These are phyloP conservation scores for Yarrowia divulgata DNA, from an alignment of 805 yeast species.

Conservation along the genomic window DNA sequence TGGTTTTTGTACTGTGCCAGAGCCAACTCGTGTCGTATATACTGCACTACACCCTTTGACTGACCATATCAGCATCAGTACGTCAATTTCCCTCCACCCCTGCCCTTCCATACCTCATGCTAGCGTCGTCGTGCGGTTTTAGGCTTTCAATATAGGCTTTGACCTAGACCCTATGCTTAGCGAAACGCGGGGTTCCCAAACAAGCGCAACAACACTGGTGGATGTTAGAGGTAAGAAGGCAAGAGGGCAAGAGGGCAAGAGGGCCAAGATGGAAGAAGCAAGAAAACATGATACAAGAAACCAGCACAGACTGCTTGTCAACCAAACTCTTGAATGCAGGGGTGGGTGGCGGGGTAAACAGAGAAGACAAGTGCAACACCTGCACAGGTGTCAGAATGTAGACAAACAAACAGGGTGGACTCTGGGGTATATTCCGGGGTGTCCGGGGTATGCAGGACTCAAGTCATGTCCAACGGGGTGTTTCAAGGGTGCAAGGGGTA, in stretches of 20 bases:
- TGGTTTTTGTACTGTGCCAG: no score
- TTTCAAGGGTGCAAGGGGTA: no score
- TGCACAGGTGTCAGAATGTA: neutral
- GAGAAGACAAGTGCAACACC: neutral
- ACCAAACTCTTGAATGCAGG: neutral
- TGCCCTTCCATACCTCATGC: neutral
- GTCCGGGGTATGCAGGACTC: neutral
- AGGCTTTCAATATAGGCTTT: neutral
- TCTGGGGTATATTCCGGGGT: neutral
- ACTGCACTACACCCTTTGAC: no score
- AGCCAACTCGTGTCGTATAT: neutral
- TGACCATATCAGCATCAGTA: no score
- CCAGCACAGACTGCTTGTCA: no score
- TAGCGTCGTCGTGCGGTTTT: neutral
- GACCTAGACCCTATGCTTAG: neutral
- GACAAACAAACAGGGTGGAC: neutral
- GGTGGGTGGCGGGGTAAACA: neutral
- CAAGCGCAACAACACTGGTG: neutral
- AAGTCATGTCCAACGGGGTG: neutral
- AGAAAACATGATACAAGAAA: no score
- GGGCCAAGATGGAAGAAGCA: no score
- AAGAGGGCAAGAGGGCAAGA: no score
- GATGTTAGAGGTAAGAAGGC: neutral
- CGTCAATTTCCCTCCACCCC: no score
- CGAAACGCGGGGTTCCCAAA: slow-evolving; percentile 33